Base-by-base conservation (phyloP, 148 eudicot genomes). In the Oxyria digyna region DNA sequence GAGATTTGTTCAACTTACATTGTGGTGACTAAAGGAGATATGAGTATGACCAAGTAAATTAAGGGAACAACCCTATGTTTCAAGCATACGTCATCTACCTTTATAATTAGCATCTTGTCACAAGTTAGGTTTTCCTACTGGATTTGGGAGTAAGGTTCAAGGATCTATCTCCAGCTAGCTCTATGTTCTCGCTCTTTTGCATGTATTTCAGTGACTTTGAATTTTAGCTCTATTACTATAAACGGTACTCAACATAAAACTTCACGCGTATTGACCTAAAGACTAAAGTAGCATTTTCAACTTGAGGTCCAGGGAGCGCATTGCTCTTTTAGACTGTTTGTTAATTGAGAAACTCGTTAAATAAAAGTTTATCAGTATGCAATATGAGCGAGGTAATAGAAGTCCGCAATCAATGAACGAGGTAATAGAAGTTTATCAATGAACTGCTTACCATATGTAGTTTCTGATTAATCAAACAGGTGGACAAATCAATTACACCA, bases 381-480 rank as follows among this genome's bases (percentile, higher is more conserved):
- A 27, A 37, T n/a, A n/a, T 29, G 65, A 59, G 13, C 8, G 15
- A 54, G 62, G 62, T 15, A 54, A 59, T 15, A 59, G 12, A 31
- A 27, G 18, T 59, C 4, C 35, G 33, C 68, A 45, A 40, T 23
- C 62, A 74, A 74, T n/a, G n/a, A n/a, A n/a, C n/a, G n/a, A n/a
- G n/a, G n/a, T n/a, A n/a, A n/a, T n/a, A n/a, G n/a, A n/a, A n/a
- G n/a, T n/a, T n/a, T n/a, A n/a, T n/a, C n/a, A n/a, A n/a, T 40
- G 23, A 55, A 54, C 27, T 65, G 73, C 67, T 80, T 85, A 94
- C 98, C 98, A 93, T 90, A 76, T 94, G 92, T 42, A 94, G 82
- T 76, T 94, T 94, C 81, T 94, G 98, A 70, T 94, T 78, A 69
- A 90, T 83, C 82, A 94, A 83, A 81, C 97, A 90, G 29, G 92